Evolutionary conservation across 495 filamentous ascomycete genomes (phyloP).

Genomic region (Aspergillus taichungensis): DNA sequence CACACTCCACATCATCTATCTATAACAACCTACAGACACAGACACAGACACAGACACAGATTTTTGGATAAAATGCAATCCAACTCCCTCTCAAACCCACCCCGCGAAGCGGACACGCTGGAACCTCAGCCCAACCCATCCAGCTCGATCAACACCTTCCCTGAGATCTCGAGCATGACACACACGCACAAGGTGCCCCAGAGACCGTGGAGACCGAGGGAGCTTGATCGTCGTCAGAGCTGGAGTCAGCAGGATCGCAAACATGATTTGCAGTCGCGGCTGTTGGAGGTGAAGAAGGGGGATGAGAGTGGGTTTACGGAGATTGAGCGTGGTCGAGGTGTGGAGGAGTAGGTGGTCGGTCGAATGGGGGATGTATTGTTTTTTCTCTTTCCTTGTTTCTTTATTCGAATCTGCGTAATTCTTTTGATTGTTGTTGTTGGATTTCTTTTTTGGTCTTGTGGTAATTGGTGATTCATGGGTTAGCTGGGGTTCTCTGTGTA

Average conservation of each 20-base stretch:
- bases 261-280: constrained; percentile 23
- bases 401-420: neutral
- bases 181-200: neutral
- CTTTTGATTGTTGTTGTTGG: neutral
- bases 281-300: constrained; percentile 18
- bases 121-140: neutral
- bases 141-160: neutral
- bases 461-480: too few species aligned
- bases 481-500: too few species aligned
- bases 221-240: constrained; percentile 19
- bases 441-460: too few species aligned
- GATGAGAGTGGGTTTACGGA: constrained; percentile 26
- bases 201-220: constrained; percentile 19
- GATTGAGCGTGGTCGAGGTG: neutral
- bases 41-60: too few species aligned
- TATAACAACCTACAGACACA: too few species aligned
- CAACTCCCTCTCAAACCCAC: too few species aligned
- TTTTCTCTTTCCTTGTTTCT: too few species aligned
- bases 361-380: neutral
- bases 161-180: neutral
- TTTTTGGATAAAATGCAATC: too few species aligned
- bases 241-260: constrained; percentile 31
- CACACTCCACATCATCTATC: too few species aligned
- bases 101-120: too few species aligned
- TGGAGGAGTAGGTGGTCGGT: neutral